Evolutionary conservation across 1,139 yeast species (phyloP).

Genomic region (Scheffersomyces quercinus): DNA sequence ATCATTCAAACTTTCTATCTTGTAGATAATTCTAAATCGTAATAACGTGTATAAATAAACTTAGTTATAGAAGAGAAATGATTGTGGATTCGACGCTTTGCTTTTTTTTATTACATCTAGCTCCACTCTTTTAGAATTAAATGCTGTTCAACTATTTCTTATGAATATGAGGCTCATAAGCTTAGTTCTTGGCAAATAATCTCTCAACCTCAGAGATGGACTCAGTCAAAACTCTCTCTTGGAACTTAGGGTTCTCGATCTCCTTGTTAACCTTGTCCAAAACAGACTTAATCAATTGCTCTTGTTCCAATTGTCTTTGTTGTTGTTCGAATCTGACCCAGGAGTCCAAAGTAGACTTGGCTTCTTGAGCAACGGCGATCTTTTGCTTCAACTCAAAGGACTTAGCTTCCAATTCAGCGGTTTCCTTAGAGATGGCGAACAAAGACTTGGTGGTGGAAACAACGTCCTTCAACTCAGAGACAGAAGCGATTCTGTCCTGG

Average conservation of each 20-base stretch:
- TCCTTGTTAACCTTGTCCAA: conserved; percentile 87
- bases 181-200: conserved; percentile 58
- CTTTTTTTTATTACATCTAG: background rate
- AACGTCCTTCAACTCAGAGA: conserved; percentile 87
- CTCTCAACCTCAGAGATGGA: conserved; percentile 90
- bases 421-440: conserved; percentile 93
- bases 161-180: conserved; percentile 1
- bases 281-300: conserved; percentile 83
- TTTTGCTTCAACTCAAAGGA: conserved; percentile 90
- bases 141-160: conserved; percentile 1
- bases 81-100: background rate
- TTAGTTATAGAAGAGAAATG: background rate
- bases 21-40: background rate
- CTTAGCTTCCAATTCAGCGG: conserved; percentile 92
- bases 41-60: conserved; percentile 1
- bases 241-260: conserved; percentile 86
- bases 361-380: conserved; percentile 84
- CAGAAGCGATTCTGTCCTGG: conserved; percentile 85
- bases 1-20: background rate
- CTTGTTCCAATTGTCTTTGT: conserved; percentile 95
- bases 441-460: conserved; percentile 88
- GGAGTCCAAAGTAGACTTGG: conserved; percentile 92
- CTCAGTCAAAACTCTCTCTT: conserved; percentile 87
- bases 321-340: conserved; percentile 99
- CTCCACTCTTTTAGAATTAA: background rate